Evolutionary conservation across 2,329 filamentous ascomycete species (phyloP), one percentile per base, ranked within the genome.

Genomic region (Aspergillus piperis): DNA sequence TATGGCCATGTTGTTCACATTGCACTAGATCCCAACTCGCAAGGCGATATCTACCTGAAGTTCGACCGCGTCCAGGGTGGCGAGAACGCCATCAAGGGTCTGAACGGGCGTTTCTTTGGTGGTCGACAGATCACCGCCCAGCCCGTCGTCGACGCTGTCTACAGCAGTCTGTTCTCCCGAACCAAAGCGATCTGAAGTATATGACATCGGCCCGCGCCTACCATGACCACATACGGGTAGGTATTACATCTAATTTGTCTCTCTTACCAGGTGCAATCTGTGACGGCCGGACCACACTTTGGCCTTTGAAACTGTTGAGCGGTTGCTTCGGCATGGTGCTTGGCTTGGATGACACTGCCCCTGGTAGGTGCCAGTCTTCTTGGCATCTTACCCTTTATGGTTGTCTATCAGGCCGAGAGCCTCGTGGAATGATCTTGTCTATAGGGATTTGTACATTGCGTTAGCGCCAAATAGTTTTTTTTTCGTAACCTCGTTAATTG

Each of bases 1-100:
- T 99, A 98, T 83, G 95, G 95, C 73, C 91, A 94, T 71, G 94
- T 99, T 72, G 92, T 98, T 77, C 95, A 99, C 86, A 96, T 98
- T 79, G 87, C 92, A 70, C 86, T 96, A 79, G 94, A 98, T 82
- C 88, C 90, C 68, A 96, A 96, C 80, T 95, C 92, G 51, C 87
- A 90, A 77, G 95, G 95, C 79, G 95, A 99, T 75, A 94, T 99
- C 70, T 99, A 96, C 79, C 88, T 99, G 77, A 99, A 99, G 79
- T 99, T 99, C 81, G 92, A 96, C 79, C 90, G 92, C 73, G 91
- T 98, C 64, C 88, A 93, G 76, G 94, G 94, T 70, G 94, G 94
- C 75, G 92, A 97, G 80, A 98, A 97, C 75, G 95, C 95, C 71
- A 96, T 98, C 80, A 96, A 96, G 77, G 95, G 95, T 73, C 87